Evolutionary conservation across 257 asterid genomes (phyloP), one percentile per base, ranked within the genome.

Genomic region (Schizonepeta tenuifolia): DNA sequence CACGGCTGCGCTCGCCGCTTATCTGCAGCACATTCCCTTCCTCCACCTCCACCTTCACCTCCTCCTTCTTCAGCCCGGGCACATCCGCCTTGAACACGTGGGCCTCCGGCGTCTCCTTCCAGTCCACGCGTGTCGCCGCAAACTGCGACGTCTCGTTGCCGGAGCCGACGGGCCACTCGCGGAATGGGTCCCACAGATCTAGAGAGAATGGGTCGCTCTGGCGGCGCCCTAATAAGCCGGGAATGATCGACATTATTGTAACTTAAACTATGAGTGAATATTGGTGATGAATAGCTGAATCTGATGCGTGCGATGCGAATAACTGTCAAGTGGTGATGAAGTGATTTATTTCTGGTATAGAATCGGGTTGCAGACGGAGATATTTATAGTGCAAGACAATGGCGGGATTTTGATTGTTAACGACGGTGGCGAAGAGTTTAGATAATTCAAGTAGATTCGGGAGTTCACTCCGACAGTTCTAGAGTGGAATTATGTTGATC

Each of bases 41-140:
- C 69, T 80, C 84, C 41, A 80, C 71, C 72, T 80, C 84, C 35
- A 80, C 84, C 68, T 68, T 78, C 47, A 78, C 79, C 64, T 78
- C 83, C 65, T 78, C 83, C 70, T 78, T 74, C 77, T 54, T 78
- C 44, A 78, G 76, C 18, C 83, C 83, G 2, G 83, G 83, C 12
- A 78, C 73, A 10, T 78, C 83, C 14, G 77, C 83, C 79, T 73
- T 78, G 59, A 78, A 53, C 44, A 74, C 76, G 65, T 78, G 83
- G 0, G 77, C 79, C 76, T 78, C 83, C 56, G 70, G 69, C 50
- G 83, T 69, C 76, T 77, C 81, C 73, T 71, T 77, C 77, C 81
- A 77, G 63, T 77, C 81, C 0, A 70, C 28, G 26, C 73, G 81
- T 0, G 81, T 55, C 70, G 78, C 81, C 36, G 82, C 78, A 49